These are phyloP conservation scores for Alliaria petiolata DNA, from an alignment of 345 rosid genomes.

Conservation along the genomic window DNA sequence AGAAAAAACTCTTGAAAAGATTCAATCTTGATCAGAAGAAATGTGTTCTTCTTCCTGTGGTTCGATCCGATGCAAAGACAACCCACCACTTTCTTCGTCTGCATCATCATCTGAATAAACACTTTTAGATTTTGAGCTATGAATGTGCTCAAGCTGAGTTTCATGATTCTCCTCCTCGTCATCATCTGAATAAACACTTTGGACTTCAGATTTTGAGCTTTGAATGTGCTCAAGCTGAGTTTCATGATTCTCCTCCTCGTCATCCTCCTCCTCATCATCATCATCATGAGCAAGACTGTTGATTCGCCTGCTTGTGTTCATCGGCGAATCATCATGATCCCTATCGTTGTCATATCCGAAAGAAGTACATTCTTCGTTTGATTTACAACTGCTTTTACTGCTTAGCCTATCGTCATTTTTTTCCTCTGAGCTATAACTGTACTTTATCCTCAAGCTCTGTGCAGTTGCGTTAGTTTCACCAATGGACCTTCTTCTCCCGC, in stretches of 20 bases:
- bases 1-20: not conserved
- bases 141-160: constrained; percentile 18
- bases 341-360: constrained; percentile 9
- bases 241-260: not conserved
- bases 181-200: constrained; percentile 9
- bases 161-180: not conserved
- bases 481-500: constrained; percentile 1
- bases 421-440: constrained; percentile 32
- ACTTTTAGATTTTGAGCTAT: constrained; percentile 19
- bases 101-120: constrained; percentile 25
- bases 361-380: constrained; percentile 15
- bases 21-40: constrained; percentile 19
- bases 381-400: constrained; percentile 15
- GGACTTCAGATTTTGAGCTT: constrained; percentile 16
- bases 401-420: constrained; percentile 22
- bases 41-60: constrained; percentile 14
- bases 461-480: constrained; percentile 24
- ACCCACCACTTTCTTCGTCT: constrained; percentile 2
- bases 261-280: not conserved
- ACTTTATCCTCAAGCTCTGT: constrained; percentile 27
- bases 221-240: constrained; percentile 18
- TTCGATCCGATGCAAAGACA: constrained; percentile 4
- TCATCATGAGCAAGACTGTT: constrained; percentile 12
- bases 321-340: constrained; percentile 3
- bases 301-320: constrained; percentile 13